Percentiles rank a stretch among this genome's conserved stretches.
Conservation (phyloP, 441 rosid genomes). For the Bruguiera hainesii region DNA sequence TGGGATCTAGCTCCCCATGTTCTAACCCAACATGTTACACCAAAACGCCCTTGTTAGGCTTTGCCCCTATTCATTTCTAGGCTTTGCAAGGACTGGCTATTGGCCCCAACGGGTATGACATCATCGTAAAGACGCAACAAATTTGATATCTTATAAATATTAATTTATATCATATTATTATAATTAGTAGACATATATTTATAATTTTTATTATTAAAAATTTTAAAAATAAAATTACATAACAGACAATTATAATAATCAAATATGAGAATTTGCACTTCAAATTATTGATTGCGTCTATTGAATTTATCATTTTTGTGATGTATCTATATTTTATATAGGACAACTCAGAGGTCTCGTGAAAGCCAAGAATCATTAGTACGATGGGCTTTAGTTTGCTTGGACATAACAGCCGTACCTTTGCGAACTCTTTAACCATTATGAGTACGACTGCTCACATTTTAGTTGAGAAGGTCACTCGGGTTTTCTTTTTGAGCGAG, state of each 20-base stretch:
- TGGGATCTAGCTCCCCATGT: neutral
- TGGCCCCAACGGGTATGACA: neutral
- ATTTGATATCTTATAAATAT: too few species aligned
- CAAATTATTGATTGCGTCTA: neutral
- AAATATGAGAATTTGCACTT: neutral
- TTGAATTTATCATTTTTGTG: too few species aligned
- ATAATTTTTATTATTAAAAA: too few species aligned
- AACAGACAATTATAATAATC: neutral
- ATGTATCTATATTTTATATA: neutral
- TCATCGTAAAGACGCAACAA: too few species aligned
- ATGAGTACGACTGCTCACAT: conserved; percentile 29
- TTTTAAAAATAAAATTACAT: neutral
- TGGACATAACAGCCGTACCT: conserved; percentile 17
- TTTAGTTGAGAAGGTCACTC: conserved; percentile 34
- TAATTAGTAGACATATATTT: too few species aligned
- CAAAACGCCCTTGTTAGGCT: neutral
- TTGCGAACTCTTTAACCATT: conserved; percentile 27
- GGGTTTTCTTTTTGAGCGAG: conserved; percentile 26
- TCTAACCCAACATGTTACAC: neutral
- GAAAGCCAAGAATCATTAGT: conserved; percentile 14
- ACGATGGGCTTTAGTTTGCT: conserved; percentile 12
- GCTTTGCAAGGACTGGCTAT: neutral
- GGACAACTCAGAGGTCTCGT: too few species aligned
- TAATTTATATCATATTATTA: too few species aligned
- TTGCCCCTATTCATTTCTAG: neutral